A percentile compares a stretch with the other conserved stretches of the same genome.
Evolutionary conservation across 2,329 filamentous ascomycete species (phyloP).

Genomic region (Dothistroma pini): DNA sequence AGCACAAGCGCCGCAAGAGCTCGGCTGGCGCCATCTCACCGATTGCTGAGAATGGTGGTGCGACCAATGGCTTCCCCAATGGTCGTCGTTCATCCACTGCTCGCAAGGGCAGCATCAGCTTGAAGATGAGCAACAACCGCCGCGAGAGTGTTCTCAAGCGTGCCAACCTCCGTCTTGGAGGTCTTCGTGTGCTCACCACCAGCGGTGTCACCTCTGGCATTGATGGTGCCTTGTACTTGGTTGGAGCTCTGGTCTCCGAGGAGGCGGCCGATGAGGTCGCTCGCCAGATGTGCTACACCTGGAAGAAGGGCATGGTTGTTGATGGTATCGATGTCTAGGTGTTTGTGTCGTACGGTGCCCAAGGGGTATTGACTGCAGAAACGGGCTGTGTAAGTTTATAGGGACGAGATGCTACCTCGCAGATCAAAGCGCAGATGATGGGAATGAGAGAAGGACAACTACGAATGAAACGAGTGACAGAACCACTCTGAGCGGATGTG

Average conservation of each 20-base stretch:
- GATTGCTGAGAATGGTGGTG: constrained; percentile 32
- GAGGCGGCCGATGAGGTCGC: constrained; percentile 73
- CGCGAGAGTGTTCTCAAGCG: constrained; percentile 78
- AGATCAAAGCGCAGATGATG: constrained; percentile 18
- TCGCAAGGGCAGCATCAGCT: constrained; percentile 79
- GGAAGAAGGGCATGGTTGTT: constrained; percentile 80
- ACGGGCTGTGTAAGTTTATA: constrained; percentile 6
- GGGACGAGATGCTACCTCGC: constrained; percentile 24
- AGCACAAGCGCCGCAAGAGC: constrained; percentile 44
- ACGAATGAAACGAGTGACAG: constrained; percentile 4
- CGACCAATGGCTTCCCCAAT: constrained; percentile 28
- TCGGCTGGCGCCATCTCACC: constrained; percentile 40
- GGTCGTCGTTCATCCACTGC: constrained; percentile 43
- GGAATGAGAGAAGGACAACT: constrained; percentile 1
- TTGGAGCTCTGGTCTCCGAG: constrained; percentile 76
- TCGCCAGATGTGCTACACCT: constrained; percentile 73
- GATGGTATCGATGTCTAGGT: constrained; percentile 74
- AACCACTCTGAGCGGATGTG: neutral
- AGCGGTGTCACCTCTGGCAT: constrained; percentile 76
- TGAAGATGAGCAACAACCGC: constrained; percentile 68
- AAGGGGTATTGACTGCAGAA: neutral
- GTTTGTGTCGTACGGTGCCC: constrained; percentile 2
- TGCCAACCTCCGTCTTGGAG: constrained; percentile 67
- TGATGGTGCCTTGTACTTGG: constrained; percentile 79
- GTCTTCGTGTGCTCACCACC: constrained; percentile 70